phyloP scores from a whole-genome alignment of 768 basidiomycete species.

The Collybia mongolica region DNA sequence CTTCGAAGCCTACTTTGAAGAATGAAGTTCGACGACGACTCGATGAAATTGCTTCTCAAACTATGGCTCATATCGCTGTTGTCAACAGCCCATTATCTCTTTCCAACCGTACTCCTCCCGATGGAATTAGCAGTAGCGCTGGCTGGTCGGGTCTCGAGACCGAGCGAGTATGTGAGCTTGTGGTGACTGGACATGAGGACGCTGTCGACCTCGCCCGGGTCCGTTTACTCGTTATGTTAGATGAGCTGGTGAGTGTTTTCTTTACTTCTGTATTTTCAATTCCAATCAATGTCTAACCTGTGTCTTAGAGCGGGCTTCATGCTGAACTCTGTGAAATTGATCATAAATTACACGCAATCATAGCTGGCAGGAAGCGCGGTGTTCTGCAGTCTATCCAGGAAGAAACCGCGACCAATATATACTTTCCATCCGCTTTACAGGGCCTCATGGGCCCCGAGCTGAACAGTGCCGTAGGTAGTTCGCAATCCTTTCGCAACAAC shows the following conservation, averaged over 20 bases:
- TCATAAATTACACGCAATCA: conserved; percentile 88
- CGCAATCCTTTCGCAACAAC: conserved; percentile 50
- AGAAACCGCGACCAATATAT: conserved; percentile 97
- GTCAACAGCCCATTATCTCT: conserved; percentile 81
- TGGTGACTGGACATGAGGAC: conserved; percentile 86
- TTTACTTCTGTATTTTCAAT: background rate
- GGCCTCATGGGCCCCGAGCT: conserved; percentile 77
- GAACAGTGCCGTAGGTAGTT: conserved; percentile 36
- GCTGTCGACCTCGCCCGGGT: conserved; percentile 91
- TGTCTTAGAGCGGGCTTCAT: conserved; percentile 79
- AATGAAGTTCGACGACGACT: conserved; percentile 78
- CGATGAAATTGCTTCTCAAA: conserved; percentile 93
- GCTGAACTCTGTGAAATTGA: conserved; percentile 92
- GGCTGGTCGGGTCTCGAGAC: conserved; percentile 92
- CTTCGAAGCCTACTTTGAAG: conserved; percentile 78
- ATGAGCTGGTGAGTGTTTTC: conserved; percentile 75
- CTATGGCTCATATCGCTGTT: conserved; percentile 91
- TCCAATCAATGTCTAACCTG: conserved; percentile 13
- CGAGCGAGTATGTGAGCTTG: conserved; percentile 90
- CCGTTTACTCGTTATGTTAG: conserved; percentile 88
- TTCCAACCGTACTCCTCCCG: conserved; percentile 73
- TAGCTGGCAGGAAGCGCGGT: conserved; percentile 85
- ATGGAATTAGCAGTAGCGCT: conserved; percentile 71
- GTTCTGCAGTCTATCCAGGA: conserved; percentile 92
- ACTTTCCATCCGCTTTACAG: conserved; percentile 87